A percentile compares a stretch with the other conserved stretches of the same genome.
Evolutionary conservation across 306 rosid genomes (phyloP).

Genomic region (Ormosia emarginata): DNA sequence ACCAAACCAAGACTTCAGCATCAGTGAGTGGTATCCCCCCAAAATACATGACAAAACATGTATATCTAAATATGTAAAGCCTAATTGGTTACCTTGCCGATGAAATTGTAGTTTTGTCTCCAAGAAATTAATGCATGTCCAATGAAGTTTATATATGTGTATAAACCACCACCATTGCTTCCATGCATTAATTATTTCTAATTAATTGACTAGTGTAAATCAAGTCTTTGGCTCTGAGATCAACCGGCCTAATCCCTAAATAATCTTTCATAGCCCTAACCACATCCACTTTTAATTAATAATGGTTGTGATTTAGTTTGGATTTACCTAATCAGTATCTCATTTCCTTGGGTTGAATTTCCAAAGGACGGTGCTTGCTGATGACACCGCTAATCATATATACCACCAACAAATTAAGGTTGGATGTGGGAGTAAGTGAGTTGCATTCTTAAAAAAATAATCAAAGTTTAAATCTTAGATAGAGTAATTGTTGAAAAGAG

Average conservation of each 20-base stretch:
- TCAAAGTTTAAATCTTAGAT: too few species aligned
- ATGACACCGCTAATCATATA: neutral
- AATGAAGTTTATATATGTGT: slow-evolving; percentile 9
- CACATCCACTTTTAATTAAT: slow-evolving; percentile 31
- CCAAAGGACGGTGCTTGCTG: slow-evolving; percentile 1
- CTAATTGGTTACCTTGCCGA: neutral
- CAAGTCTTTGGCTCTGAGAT: slow-evolving; percentile 27
- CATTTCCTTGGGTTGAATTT: slow-evolving; percentile 20
- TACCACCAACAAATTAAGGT: neutral
- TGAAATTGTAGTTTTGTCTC: neutral
- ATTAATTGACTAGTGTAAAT: slow-evolving; percentile 13
- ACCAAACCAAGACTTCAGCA: slow-evolving; percentile 24
- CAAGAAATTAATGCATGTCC: neutral
- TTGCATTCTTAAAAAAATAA: too few species aligned
- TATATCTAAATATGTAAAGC: neutral
- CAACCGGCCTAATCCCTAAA: slow-evolving; percentile 63
- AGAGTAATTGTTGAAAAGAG: too few species aligned
- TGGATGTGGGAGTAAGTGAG: too few species aligned
- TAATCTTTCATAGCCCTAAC: slow-evolving; percentile 40
- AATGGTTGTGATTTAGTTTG: slow-evolving; percentile 31
- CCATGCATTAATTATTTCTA: neutral
- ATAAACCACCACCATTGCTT: neutral
- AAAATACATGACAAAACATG: neutral
- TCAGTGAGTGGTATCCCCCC: neutral
- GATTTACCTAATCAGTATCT: slow-evolving; percentile 48